phyloP scores from a whole-genome alignment of 2,329 filamentous ascomycete genomes.

The Diaporthe citrichinensis region DNA sequence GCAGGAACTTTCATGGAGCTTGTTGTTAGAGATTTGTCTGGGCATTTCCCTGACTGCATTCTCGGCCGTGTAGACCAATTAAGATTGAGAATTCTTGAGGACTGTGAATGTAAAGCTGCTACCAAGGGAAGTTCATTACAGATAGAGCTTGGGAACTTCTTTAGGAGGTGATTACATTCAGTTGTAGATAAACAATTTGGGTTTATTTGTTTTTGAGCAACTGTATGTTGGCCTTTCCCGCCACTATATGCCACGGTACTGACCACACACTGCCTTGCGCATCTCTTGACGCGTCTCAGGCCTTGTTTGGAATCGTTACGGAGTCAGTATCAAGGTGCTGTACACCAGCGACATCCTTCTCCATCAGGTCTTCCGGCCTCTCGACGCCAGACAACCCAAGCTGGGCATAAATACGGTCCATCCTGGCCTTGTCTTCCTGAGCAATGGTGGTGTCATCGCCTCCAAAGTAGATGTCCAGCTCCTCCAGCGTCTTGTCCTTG shows the following conservation, averaged over 20 bases:
- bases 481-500: constrained; percentile 44
- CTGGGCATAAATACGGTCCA: constrained; percentile 45
- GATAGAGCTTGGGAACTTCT: no score
- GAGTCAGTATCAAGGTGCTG: constrained; percentile 32
- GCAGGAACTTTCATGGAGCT: not conserved
- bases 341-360: constrained; percentile 19
- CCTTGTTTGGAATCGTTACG: not conserved
- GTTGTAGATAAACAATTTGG: no score
- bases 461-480: constrained; percentile 50
- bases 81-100: not conserved
- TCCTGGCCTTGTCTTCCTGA: constrained; percentile 49
- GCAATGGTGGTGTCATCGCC: constrained; percentile 50
- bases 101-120: not conserved
- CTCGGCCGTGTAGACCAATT: not conserved
- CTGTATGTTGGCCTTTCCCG: not conserved
- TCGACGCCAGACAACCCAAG: constrained; percentile 47
- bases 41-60: not conserved
- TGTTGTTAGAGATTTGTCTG: no score
- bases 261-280: not conserved
- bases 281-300: not conserved
- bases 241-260: no score
- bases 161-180: not conserved
- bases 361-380: constrained; percentile 45
- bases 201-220: not conserved
- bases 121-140: not conserved